Conservation (phyloP, 2,329 filamentous ascomycete genomes). For the Penicillium hordei region DNA sequence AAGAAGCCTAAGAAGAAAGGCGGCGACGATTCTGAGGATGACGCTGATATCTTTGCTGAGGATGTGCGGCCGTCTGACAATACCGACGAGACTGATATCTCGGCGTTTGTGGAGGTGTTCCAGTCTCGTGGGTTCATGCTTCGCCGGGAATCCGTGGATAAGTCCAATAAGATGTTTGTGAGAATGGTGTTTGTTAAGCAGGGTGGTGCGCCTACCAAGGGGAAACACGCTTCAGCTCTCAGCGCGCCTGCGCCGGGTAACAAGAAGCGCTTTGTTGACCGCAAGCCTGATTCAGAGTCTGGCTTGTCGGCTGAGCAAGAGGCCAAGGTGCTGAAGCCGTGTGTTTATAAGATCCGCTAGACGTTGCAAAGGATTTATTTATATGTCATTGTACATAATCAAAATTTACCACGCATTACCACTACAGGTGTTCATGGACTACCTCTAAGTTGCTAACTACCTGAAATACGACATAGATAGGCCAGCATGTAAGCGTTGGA, state of each 20-base stretch:
- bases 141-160: conserved; percentile 70
- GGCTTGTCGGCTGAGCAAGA: conserved; percentile 60
- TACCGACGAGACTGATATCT: conserved; percentile 76
- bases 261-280: conserved; percentile 59
- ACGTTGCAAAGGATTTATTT: not conserved
- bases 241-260: conserved; percentile 34
- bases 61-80: conserved; percentile 55
- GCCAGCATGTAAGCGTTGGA: conserved; percentile 21
- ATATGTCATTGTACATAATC: not conserved
- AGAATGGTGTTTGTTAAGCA: conserved; percentile 92
- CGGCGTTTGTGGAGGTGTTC: conserved; percentile 81
- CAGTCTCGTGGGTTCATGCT: conserved; percentile 80
- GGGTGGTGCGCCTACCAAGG: conserved; percentile 65
- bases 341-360: conserved; percentile 88
- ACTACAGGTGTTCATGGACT: not conserved
- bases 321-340: conserved; percentile 81
- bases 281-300: conserved; percentile 51
- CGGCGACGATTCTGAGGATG: conserved; percentile 48
- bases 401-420: not conserved
- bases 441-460: not conserved
- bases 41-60: conserved; percentile 56
- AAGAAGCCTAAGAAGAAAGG: conserved; percentile 48
- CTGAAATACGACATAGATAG: not conserved
- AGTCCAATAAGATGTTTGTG: conserved; percentile 97
- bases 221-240: conserved; percentile 60